Conservation (phyloP, 768 basidiomycete species). For the Paxillus involutus region DNA sequence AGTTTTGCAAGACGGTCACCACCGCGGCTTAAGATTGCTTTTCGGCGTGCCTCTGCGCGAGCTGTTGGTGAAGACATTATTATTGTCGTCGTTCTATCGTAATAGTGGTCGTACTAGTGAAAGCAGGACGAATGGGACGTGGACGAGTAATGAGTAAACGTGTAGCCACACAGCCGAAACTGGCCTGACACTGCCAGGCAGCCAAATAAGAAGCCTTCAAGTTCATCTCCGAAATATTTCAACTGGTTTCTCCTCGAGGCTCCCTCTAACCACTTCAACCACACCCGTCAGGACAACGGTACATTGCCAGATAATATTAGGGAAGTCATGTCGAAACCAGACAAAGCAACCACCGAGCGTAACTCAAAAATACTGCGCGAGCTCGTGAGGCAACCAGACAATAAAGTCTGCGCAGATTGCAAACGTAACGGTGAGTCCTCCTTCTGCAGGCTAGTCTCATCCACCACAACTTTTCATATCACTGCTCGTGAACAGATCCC, state of each 20-base stretch:
- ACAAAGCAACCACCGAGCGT: conserved; percentile 83
- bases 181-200: conserved; percentile 2
- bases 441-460: background rate
- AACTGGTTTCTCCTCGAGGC: background rate
- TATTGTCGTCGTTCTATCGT: conserved; percentile 7
- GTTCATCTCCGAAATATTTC: conserved; percentile 1
- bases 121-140: background rate
- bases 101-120: background rate
- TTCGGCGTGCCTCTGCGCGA: conserved; percentile 75
- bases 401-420: conserved; percentile 95
- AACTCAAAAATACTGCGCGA: conserved; percentile 80
- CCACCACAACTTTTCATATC: background rate
- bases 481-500: conserved; percentile 60
- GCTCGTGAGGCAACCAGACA: conserved; percentile 85
- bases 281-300: background rate
- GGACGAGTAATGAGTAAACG: background rate
- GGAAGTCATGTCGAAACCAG: conserved; percentile 52
- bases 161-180: background rate
- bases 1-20: conserved; percentile 76
- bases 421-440: conserved; percentile 82
- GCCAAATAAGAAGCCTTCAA: background rate
- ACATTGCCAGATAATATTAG: background rate
- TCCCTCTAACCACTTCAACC: background rate
- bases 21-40: conserved; percentile 72
- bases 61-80: conserved; percentile 51